phyloP scores from a whole-genome alignment of 2,329 filamentous ascomycete genomes.

The Nemania sp. region DNA sequence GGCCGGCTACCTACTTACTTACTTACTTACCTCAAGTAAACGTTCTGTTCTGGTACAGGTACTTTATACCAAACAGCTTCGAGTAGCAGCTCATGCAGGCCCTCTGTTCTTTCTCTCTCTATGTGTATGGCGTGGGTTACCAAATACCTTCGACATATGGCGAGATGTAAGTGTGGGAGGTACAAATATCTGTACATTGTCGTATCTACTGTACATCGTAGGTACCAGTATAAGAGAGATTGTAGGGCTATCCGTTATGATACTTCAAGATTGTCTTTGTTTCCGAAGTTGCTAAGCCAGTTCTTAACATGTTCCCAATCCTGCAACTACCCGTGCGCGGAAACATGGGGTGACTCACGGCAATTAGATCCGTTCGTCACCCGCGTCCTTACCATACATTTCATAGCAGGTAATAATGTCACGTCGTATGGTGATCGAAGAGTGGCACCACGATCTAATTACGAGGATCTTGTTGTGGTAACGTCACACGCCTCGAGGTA shows the following conservation, averaged over 20 bases:
- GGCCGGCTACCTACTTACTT: background rate
- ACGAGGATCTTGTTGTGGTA: background rate
- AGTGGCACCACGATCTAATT: background rate
- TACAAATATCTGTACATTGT: background rate
- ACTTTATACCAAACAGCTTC: background rate
- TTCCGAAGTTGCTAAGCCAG: background rate
- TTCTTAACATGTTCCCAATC: background rate
- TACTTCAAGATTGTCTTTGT: background rate
- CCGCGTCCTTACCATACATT: slow-evolving; percentile 17
- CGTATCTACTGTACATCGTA: background rate
- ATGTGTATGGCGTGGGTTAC: background rate
- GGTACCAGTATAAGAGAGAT: background rate
- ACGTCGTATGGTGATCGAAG: slow-evolving; percentile 10
- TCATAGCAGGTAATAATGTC: slow-evolving; percentile 14
- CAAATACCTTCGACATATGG: background rate
- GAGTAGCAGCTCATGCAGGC: too few species aligned
- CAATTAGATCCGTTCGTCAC: slow-evolving; percentile 31
- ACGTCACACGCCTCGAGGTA: background rate
- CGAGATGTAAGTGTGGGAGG: background rate
- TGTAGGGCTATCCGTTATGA: background rate
- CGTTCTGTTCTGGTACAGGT: background rate
- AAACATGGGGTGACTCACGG: slow-evolving; percentile 25
- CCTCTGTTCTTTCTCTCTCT: too few species aligned
- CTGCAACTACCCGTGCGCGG: slow-evolving; percentile 29
- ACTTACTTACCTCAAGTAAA: background rate